A percentile compares a stretch with the other conserved stretches of the same genome.
Evolutionary conservation across 2,329 filamentous ascomycete genomes (phyloP).

Genomic region (Paecilomyces sp.): DNA sequence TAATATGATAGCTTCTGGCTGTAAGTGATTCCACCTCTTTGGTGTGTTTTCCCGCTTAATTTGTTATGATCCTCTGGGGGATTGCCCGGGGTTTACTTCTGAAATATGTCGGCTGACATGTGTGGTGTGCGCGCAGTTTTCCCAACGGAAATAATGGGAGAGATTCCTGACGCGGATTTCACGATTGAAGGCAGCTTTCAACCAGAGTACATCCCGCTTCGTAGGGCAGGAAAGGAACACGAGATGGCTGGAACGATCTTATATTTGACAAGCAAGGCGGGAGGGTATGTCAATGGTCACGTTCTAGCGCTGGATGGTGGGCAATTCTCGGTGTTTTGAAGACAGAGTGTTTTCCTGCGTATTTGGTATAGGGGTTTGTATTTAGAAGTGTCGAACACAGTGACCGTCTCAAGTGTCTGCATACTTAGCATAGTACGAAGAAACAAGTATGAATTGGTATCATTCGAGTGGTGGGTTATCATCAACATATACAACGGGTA

Average conservation of each 20-base stretch:
- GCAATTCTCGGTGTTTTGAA: not conserved
- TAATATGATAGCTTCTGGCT: not conserved
- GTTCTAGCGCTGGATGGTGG: not conserved
- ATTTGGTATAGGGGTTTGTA: no score
- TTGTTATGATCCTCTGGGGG: not conserved
- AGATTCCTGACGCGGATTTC: not conserved
- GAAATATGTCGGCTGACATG: not conserved
- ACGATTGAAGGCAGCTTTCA: not conserved
- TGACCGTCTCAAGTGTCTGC: no score
- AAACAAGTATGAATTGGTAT: not conserved
- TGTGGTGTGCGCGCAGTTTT: not conserved
- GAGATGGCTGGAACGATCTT: not conserved
- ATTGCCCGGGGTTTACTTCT: not conserved
- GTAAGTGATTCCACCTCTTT: not conserved
- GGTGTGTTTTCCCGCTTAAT: not conserved
- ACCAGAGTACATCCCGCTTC: not conserved
- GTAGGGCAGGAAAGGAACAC: not conserved
- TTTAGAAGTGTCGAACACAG: no score
- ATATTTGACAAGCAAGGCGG: not conserved
- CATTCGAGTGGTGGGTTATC: not conserved
- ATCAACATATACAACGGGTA: not conserved
- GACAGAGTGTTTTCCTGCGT: no score
- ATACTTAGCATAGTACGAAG: not conserved
- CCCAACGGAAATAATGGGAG: not conserved
- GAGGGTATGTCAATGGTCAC: not conserved